Base-by-base conservation (phyloP, 169 alveolate genomes). In the Plasmodium sp. region DNA sequence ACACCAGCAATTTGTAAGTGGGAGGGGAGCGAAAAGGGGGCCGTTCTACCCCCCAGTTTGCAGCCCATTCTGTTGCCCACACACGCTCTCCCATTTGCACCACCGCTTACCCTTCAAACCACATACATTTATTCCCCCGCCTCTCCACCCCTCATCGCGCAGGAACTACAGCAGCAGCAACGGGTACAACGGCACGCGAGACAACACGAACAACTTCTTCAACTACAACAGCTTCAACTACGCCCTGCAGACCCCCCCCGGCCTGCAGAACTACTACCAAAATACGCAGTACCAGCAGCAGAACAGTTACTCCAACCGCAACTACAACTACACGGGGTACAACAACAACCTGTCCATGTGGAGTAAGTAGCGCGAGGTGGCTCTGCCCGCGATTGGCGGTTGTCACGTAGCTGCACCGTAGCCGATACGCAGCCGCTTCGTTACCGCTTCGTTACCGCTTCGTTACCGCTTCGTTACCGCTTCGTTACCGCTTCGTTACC, bases 221-320 rank as follows among this genome's bases (percentile, higher is more conserved):
- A 90, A 90, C 58, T 90, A 90, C 54, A 90, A 90, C 22, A 67
- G 82, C 73, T 81, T 51, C 74, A 81, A 86, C 22, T 90, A 90
- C 54, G 86, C 81, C 2, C 51, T 81, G n/a, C 90, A 79, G 56
- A 45, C 94, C 2, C 94, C 94, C 22, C 94, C 94, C 36, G 94
- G 94, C 22, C 83, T 90, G 74, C 94, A 79, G 33, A 90, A 79
- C 14, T 90, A 90, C 51, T 90, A 81, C 51, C 92, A 81, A 81
- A 90, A 39, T 67, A 79, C 94, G 34, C 94, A 79, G 75, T 90
- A 90, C 36, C 94, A 90, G 77, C 94, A 90, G 48, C 94, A 90
- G 73, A 90, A 81, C 51, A 90, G 82, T 54, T 90, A 90, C 84
- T 54, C 56, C 81, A 90, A 90, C 48, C 67, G 94, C n/a, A 90